Conservation (phyloP, 202 grass and related monocot species). For the Carex sylvatica region DNA sequence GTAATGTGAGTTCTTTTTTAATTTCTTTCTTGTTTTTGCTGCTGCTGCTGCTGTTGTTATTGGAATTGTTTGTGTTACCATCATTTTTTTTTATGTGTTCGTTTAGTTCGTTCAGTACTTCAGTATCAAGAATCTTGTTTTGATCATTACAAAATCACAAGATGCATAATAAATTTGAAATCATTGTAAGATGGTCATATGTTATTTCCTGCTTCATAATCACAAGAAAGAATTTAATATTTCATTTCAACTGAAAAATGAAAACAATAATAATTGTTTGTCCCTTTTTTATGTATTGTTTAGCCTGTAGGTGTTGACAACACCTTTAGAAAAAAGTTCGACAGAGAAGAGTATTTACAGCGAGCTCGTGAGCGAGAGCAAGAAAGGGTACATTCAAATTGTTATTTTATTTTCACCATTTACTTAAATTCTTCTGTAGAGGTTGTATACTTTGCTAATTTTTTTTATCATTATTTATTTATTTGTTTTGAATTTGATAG, state of each 20-base stretch:
- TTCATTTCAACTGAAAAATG: not conserved
- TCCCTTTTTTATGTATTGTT: conserved; percentile 22
- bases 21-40: not conserved
- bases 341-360: conserved; percentile 87
- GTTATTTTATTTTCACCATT: not conserved
- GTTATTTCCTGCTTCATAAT: not conserved
- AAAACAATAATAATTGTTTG: conserved; percentile 23
- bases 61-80: not conserved
- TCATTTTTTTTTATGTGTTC: not conserved
- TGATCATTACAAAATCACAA: not conserved
- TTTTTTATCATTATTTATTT: conserved; percentile 19
- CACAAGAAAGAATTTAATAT: not conserved
- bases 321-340: conserved; percentile 86
- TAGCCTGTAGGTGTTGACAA: conserved; percentile 85
- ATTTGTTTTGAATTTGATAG: conserved; percentile 23
- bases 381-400: conserved; percentile 51
- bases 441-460: not conserved
- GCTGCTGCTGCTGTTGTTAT: not conserved
- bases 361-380: conserved; percentile 79
- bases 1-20: conserved; percentile 40
- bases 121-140: not conserved
- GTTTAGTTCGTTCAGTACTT: not conserved
- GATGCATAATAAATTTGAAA: not conserved
- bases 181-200: not conserved
- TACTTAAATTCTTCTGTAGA: not conserved